Evolutionary conservation across 2,329 filamentous ascomycete genomes (phyloP).

Genomic region (Nemania serpens): DNA sequence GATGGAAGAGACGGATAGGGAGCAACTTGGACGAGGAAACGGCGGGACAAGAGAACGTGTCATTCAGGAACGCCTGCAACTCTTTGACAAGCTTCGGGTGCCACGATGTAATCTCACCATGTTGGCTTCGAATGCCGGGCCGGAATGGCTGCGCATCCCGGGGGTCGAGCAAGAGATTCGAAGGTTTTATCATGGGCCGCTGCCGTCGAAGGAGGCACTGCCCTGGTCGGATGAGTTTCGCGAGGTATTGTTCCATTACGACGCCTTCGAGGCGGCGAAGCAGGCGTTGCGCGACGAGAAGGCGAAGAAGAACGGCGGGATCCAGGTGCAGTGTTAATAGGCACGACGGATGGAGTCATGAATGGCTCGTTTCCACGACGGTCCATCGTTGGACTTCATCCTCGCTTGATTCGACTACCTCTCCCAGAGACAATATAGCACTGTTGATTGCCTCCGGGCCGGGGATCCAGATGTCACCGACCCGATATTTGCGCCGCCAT

Average conservation of each 20-base stretch:
- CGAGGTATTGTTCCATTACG: slow-evolving; percentile 26
- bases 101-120: slow-evolving; percentile 30
- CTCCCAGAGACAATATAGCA: slow-evolving; percentile 20
- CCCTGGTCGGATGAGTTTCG: slow-evolving; percentile 28
- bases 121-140: slow-evolving; percentile 29
- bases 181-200: slow-evolving; percentile 20
- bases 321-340: neutral
- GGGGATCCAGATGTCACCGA: slow-evolving; percentile 45
- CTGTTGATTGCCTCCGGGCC: slow-evolving; percentile 35
- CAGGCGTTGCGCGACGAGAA: slow-evolving; percentile 12
- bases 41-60: neutral
- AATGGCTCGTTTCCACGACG: slow-evolving; percentile 40
- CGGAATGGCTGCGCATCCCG: slow-evolving; percentile 13
- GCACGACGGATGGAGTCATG: slow-evolving; percentile 12
- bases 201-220: slow-evolving; percentile 16
- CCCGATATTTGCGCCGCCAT: slow-evolving; percentile 46
- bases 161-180: slow-evolving; percentile 28
- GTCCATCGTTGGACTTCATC: slow-evolving; percentile 39
- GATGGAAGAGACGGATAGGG: neutral
- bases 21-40: neutral
- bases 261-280: slow-evolving; percentile 21
- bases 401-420: slow-evolving; percentile 26
- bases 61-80: slow-evolving; percentile 18
- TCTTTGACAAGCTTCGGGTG: slow-evolving; percentile 28
- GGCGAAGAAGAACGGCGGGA: no score